Evolutionary conservation across 2,329 filamentous ascomycete species (phyloP), one percentile per base, ranked within the genome.

Genomic region (Boeremia lycopersici): DNA sequence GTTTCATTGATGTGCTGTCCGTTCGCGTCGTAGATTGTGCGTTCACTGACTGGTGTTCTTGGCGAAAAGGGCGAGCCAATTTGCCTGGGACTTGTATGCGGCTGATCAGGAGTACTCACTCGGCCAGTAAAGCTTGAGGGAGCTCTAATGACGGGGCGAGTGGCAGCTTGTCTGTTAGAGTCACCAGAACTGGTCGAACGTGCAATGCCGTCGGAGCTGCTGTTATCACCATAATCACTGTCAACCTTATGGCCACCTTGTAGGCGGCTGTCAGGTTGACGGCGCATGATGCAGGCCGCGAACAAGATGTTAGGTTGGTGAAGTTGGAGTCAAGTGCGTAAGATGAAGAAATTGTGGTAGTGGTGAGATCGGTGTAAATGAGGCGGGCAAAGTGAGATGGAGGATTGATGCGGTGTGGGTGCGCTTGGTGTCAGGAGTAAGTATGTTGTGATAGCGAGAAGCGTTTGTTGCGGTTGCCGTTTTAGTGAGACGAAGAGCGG

Each of bases 121-220:
- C 12, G 29, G 49, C 19, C 46, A 29, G 39, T 30, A 7, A 40
- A 31, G 7, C 29, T 35, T 26, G 48, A 17, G 0, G 39, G 15
- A 1, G 39, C 28, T 15, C 15, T 59, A 9, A 61, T 34, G 12
- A 46, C 50, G 15, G 61, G 56, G 9, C 56, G 41, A 23, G 50
- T 39, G 10, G 28, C 35, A 15, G 17, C 2, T 38, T 48, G 51
- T 29, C 53, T 56, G 6, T 44, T 50, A 10, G 62, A 62, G 43
- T 55, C 57, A 36, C 55, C 50, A 2, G 65, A 63, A 50, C 60
- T 66, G 41, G 52, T 49, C 7, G 60, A 64, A 45, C 57, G 44
- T 19, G 51, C 56, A 15, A 36, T 50, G 9, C 43, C 51, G 23
- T 52, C 54, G 52, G 57, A 40, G 34, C 53, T 57, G 19, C 53